Evolutionary conservation across 2,329 filamentous ascomycete species (phyloP), one percentile per base, ranked within the genome.

Genomic region (Simplicillium aogashimaense): DNA sequence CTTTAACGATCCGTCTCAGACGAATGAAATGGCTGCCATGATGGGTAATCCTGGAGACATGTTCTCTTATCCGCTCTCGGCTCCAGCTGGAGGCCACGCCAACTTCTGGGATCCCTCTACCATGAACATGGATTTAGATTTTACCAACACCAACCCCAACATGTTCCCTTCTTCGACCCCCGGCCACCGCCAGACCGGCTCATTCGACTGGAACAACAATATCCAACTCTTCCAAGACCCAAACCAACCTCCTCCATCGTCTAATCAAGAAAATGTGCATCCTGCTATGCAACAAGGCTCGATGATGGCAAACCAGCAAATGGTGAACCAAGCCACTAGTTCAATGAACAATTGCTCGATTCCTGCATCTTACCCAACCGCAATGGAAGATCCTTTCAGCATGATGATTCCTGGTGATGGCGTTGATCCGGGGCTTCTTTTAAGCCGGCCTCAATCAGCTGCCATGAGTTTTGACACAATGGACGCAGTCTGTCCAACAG

Each of bases 61-160:
- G 56, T 80, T 79, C 52, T 65, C 64, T 18, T 78, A 76, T 51
- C 72, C 76, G 20, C 64, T 81, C 56, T 74, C 76, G n/a, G 74
- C 72, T 3, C 70, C 75, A 15, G 66, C 67, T 28, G 65, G 66
- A 3, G 65, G 65, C 3, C 63, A 71, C 1, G 57, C 63, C 3
- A 72, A 67, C 30, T 80, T 78, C 46, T 81, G 77, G 78, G 74
- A 78, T 43, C 61, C 67, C 3, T 67, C 71, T 38, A 51, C 59
- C 29, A 72, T 79, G 66, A 66, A 61, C 17, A 78, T 81, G 72
- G 75, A 79, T 42, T 58, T 81, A 39, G 76, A 80, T 50, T 80
- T 79, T 44, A 58, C 62, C 36, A 56, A 62, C 14, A 57, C 67
- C 15, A 61, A 60, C 15, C 52, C 60, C 15, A 61, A 64, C 39